phyloP scores from a whole-genome alignment of 495 filamentous ascomycete species.

The Penicillium maclennaniae region DNA sequence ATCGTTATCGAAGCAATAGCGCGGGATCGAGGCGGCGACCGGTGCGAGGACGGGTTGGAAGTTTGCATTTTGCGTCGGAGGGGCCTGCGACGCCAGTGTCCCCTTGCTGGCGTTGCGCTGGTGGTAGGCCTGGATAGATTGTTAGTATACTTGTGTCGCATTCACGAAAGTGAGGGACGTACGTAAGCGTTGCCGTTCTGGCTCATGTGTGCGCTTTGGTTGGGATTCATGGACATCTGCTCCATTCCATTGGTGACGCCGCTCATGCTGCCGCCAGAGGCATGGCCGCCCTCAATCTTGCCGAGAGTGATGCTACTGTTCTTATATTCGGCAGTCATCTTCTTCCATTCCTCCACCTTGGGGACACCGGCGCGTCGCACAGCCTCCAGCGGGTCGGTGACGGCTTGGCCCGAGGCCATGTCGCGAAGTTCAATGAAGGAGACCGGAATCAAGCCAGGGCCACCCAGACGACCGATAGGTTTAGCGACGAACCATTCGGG shows the following conservation, averaged over 20 bases:
- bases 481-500: slow-evolving; percentile 99
- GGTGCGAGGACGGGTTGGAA: slow-evolving; percentile 49
- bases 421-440: slow-evolving; percentile 96
- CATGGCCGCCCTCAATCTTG: slow-evolving; percentile 61
- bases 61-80: slow-evolving; percentile 23
- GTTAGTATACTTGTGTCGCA: neutral
- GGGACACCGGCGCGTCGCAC: slow-evolving; percentile 88
- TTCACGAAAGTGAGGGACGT: slow-evolving; percentile 17
- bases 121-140: slow-evolving; percentile 36
- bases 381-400: slow-evolving; percentile 79
- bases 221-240: slow-evolving; percentile 63
- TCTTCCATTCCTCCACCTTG: slow-evolving; percentile 99
- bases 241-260: slow-evolving; percentile 69
- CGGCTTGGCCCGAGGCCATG: slow-evolving; percentile 80
- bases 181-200: slow-evolving; percentile 48
- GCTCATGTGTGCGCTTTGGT: slow-evolving; percentile 35
- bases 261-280: slow-evolving; percentile 34
- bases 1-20: slow-evolving; percentile 94
- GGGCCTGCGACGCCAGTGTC: slow-evolving; percentile 28
- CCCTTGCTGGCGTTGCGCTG: slow-evolving; percentile 46
- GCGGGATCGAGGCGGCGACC: slow-evolving; percentile 77
- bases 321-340: slow-evolving; percentile 98
- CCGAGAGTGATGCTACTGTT: slow-evolving; percentile 96
- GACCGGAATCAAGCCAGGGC: slow-evolving; percentile 92
- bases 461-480: slow-evolving; percentile 89